These are phyloP conservation scores for Yamadazyma sp. DNA, from an alignment of 1,139 yeast species.

Conservation along the genomic window DNA sequence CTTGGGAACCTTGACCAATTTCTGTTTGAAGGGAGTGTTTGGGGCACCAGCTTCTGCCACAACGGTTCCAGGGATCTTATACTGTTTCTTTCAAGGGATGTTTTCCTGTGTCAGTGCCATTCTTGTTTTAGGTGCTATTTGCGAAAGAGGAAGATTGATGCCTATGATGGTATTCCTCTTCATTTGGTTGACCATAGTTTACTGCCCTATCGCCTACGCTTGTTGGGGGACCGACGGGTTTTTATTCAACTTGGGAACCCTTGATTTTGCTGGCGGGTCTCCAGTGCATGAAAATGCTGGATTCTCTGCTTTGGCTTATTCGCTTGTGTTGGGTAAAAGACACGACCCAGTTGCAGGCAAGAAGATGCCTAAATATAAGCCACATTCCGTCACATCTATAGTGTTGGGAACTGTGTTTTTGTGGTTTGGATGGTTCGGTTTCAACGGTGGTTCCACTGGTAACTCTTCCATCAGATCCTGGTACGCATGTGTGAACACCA, in stretches of 20 bases:
- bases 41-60: constrained; percentile 76
- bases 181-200: constrained; percentile 93
- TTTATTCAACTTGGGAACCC: constrained; percentile 77
- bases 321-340: constrained; percentile 88
- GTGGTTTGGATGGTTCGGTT: constrained; percentile 99
- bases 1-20: constrained; percentile 78
- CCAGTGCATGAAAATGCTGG: constrained; percentile 97
- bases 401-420: constrained; percentile 93
- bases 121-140: constrained; percentile 95
- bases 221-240: constrained; percentile 94
- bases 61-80: constrained; percentile 80
- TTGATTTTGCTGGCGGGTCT: constrained; percentile 98
- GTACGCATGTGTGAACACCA: constrained; percentile 91
- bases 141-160: constrained; percentile 94
- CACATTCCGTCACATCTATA: constrained; percentile 85
- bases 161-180: constrained; percentile 95
- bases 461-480: constrained; percentile 87
- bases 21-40: constrained; percentile 74
- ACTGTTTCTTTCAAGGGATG: constrained; percentile 93
- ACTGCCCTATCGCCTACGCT: constrained; percentile 95
- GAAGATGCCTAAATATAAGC: constrained; percentile 82
- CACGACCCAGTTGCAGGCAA: constrained; percentile 72
- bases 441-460: constrained; percentile 97
- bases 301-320: constrained; percentile 91
- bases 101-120: constrained; percentile 91